Conservation (phyloP, 148 eudicot species). For the Rhododendron ferrugineum region DNA sequence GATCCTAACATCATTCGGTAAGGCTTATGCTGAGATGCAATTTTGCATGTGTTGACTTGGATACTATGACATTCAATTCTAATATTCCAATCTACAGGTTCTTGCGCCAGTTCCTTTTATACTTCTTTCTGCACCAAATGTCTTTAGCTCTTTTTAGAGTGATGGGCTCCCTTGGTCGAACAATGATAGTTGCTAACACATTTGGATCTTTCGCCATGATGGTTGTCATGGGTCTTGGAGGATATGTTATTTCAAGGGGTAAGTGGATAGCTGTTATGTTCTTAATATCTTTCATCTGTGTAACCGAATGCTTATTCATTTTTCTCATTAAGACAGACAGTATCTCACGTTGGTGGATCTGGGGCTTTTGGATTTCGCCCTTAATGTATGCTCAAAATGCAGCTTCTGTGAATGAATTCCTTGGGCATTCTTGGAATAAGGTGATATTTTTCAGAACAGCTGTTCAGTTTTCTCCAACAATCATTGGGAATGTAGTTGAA, state of each 20-base stretch:
- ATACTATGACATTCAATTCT: background rate
- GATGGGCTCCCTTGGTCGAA: constrained; percentile 94
- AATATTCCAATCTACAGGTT: constrained; percentile 44
- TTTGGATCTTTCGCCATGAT: constrained; percentile 99
- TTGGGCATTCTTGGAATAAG: constrained; percentile 96
- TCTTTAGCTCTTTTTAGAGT: constrained; percentile 85
- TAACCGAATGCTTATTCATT: background rate
- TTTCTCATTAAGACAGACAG: constrained; percentile 49
- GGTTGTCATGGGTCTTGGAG: constrained; percentile 99
- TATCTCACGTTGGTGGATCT: constrained; percentile 85
- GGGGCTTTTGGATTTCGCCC: constrained; percentile 99
- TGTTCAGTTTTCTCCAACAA: background rate
- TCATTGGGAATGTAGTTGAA: background rate
- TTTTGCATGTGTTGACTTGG: background rate
- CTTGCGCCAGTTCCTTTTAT: constrained; percentile 73
- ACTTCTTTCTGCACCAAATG: constrained; percentile 88
- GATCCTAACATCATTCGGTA: constrained; percentile 84
- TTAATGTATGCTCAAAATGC: constrained; percentile 94
- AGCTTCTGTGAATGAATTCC: constrained; percentile 88
- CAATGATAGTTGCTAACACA: constrained; percentile 96
- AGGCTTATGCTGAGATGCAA: constrained; percentile 11
- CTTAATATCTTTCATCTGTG: background rate
- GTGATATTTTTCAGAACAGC: constrained; percentile 26
- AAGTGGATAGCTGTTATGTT: constrained; percentile 3
- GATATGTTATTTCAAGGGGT: constrained; percentile 90